These are phyloP conservation scores for Amauroascus niger DNA, from an alignment of 2,329 filamentous ascomycete species.

Conservation along the genomic window DNA sequence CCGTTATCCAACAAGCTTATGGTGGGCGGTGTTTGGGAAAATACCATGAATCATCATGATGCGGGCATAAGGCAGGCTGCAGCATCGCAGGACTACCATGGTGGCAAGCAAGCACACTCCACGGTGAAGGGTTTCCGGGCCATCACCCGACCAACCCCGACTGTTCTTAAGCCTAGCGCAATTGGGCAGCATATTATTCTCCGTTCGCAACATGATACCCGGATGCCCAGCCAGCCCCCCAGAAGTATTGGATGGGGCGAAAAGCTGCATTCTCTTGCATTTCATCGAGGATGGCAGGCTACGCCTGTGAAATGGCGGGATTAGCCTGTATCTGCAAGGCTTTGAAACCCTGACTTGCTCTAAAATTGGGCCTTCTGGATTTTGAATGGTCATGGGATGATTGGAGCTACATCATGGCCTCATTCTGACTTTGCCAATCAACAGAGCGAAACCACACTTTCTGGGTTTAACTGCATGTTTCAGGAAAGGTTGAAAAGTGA, in stretches of 20 bases:
- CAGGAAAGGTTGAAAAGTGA: background rate
- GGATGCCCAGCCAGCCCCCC: background rate
- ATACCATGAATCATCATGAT: background rate
- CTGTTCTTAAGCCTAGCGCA: background rate
- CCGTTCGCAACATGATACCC: background rate
- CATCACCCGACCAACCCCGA: background rate
- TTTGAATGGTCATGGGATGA: background rate
- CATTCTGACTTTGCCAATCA: background rate
- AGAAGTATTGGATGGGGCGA: background rate
- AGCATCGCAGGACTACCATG: no score
- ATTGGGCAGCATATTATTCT: conserved; percentile 5
- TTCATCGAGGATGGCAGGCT: background rate
- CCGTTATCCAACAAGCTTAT: background rate
- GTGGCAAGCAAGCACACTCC: background rate
- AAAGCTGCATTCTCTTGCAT: background rate
- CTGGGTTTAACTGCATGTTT: background rate
- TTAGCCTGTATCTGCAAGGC: background rate
- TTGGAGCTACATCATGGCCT: background rate
- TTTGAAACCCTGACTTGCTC: background rate
- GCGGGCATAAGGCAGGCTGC: background rate
- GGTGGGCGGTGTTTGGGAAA: background rate
- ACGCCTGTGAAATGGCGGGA: background rate
- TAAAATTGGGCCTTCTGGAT: background rate
- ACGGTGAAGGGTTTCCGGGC: background rate
- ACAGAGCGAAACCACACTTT: background rate